phyloP scores from a whole-genome alignment of 108 stramenopile genomes.

The Phaeodactylum tricornutum region DNA sequence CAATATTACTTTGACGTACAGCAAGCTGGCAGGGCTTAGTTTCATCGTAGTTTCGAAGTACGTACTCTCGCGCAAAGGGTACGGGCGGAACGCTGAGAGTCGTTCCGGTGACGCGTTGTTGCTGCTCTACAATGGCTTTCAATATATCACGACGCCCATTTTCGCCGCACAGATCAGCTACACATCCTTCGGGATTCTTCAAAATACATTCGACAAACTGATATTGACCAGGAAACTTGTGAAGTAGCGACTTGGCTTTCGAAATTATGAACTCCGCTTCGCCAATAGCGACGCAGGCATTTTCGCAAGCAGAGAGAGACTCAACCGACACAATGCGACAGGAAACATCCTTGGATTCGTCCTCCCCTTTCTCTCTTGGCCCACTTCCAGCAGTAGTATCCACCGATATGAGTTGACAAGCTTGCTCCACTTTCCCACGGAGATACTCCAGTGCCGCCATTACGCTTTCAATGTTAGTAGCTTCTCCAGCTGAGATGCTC shows the following conservation, averaged over 20 bases:
- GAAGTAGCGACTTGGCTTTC: conserved; percentile 50
- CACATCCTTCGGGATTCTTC: conserved; percentile 31
- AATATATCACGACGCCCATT: conserved; percentile 36
- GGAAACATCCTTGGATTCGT: conserved; percentile 2
- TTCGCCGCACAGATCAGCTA: conserved; percentile 27
- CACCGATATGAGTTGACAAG: conserved; percentile 45
- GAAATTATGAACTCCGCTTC: conserved; percentile 60
- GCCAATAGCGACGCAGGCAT: conserved; percentile 55
- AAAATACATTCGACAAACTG: conserved; percentile 54
- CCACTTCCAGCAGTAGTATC: conserved; percentile 31
- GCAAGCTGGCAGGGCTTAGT: conserved; percentile 61
- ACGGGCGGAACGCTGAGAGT: no score
- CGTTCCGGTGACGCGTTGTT: no score
- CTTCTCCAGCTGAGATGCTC: conserved; percentile 39
- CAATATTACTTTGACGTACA: no score
- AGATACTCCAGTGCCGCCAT: conserved; percentile 27
- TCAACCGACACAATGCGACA: conserved; percentile 26
- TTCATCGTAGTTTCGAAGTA: conserved; percentile 53
- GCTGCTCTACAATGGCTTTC: conserved; percentile 38
- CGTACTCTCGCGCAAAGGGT: conserved; percentile 69
- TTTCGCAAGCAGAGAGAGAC: conserved; percentile 64
- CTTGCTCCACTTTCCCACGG: conserved; percentile 33
- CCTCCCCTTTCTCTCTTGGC: background rate
- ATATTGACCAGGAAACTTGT: conserved; percentile 55
- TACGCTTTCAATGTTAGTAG: conserved; percentile 35